Conservation (phyloP, 306 rosid genomes). For the Geum urbanum region DNA sequence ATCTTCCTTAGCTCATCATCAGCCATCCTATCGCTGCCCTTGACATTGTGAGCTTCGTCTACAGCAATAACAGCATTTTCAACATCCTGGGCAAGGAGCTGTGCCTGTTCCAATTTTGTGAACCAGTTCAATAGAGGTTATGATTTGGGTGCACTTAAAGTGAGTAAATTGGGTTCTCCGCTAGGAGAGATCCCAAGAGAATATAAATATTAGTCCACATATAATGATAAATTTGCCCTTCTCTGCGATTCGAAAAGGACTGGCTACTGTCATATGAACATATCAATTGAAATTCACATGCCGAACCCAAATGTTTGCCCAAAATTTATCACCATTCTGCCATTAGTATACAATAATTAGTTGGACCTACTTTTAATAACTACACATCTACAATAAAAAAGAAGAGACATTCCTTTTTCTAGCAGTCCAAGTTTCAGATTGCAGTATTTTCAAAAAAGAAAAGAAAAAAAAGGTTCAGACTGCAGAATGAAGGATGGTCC, state of each 20-base stretch:
- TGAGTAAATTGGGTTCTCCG: not conserved
- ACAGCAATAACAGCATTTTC: conserved; percentile 40
- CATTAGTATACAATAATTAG: not conserved
- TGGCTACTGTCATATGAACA: not conserved
- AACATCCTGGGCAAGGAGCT: conserved; percentile 75
- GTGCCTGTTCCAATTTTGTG: conserved; percentile 59
- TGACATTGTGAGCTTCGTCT: conserved; percentile 30
- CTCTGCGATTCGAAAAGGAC: not conserved
- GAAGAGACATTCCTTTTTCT: not conserved
- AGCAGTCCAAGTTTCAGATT: not conserved
- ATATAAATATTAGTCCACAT: not conserved
- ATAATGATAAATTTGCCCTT: not conserved
- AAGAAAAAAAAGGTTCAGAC: no score
- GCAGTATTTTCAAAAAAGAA: not conserved
- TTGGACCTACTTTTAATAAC: not conserved
- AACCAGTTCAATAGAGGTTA: conserved; percentile 5
- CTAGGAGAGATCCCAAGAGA: not conserved
- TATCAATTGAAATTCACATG: not conserved
- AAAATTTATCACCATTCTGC: not conserved
- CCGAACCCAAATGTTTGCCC: not conserved
- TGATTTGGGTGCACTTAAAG: not conserved
- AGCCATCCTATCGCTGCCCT: conserved; percentile 27
- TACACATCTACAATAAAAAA: not conserved
- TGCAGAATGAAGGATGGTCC: no score
- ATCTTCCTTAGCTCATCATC: conserved; percentile 61